Percentiles rank a stretch among this genome's conserved stretches.
These are phyloP conservation scores for Ustilago hordei DNA, from an alignment of 1,284 basidiomycete species.

Conservation along the genomic window DNA sequence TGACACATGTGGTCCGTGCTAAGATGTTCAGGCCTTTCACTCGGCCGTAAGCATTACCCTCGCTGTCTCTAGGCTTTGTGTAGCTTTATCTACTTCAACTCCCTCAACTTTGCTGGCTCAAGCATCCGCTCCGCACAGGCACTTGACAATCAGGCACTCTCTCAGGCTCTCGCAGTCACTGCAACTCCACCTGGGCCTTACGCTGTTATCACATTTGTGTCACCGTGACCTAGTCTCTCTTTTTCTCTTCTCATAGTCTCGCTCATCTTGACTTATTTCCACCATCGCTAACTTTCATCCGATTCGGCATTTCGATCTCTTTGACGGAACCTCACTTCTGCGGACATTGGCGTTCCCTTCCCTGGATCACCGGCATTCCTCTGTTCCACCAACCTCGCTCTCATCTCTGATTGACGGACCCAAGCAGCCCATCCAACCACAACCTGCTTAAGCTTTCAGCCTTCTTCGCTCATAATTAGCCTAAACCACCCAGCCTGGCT, in stretches of 20 bases:
- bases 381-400: not conserved
- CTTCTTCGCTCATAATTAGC: not conserved
- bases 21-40: no score
- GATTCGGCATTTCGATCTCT: not conserved
- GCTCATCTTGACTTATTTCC: not conserved
- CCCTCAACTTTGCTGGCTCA: no score
- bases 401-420: not conserved
- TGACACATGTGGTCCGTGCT: no score
- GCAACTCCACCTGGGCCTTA: not conserved
- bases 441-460: no score
- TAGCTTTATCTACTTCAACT: no score
- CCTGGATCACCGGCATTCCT: not conserved
- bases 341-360: not conserved
- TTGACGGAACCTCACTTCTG: not conserved
- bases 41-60: no score
- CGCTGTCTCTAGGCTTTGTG: no score
- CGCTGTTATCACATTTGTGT: constrained; percentile 10
- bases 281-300: not conserved
- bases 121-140: constrained; percentile 6
- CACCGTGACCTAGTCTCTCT: constrained; percentile 1
- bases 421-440: no score
- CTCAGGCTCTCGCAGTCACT: constrained; percentile 3
- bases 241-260: no score
- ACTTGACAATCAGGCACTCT: not conserved
- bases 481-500: not conserved